A percentile compares a stretch with the other conserved stretches of the same genome.
These are phyloP conservation scores for Orychophragmus violaceus DNA, from an alignment of 345 rosid genomes.

Conservation along the genomic window DNA sequence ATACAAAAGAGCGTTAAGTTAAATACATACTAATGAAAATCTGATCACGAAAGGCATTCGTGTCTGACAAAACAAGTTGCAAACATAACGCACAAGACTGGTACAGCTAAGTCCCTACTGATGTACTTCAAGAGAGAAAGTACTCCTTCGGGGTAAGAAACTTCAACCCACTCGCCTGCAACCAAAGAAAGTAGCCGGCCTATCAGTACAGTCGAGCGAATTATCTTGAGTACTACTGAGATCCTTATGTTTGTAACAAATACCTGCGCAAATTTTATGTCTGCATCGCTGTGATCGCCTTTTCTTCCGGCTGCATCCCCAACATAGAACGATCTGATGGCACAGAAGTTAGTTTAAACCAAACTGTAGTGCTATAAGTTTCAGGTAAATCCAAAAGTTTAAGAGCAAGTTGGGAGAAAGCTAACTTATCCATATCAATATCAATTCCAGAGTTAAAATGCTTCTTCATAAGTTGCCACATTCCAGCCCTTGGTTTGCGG, in stretches of 20 bases:
- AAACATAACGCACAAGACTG: background rate
- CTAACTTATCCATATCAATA: constrained; percentile 73
- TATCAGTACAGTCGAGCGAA: constrained; percentile 1
- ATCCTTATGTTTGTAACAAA: background rate
- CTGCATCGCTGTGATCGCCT: constrained; percentile 83
- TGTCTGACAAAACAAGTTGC: background rate
- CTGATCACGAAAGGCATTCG: background rate
- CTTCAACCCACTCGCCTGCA: constrained; percentile 70
- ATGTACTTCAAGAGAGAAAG: constrained; percentile 32
- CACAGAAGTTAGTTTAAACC: background rate
- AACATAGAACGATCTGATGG: constrained; percentile 78
- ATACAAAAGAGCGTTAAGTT: background rate
- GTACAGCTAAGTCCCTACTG: background rate
- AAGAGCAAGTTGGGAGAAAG: constrained; percentile 17
- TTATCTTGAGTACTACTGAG: background rate
- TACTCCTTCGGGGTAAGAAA: constrained; percentile 75
- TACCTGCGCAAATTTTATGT: constrained; percentile 82
- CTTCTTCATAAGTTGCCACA: constrained; percentile 87
- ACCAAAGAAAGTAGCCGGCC: constrained; percentile 1
- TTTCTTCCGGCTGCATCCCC: constrained; percentile 96
- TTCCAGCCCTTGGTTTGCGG: constrained; percentile 87
- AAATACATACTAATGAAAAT: background rate
- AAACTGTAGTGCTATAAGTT: background rate
- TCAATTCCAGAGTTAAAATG: constrained; percentile 77
- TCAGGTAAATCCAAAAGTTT: background rate